Evolutionary conservation across 768 basidiomycete species (phyloP), one percentile per base, ranked within the genome.

Genomic region (Phaffia australis): DNA sequence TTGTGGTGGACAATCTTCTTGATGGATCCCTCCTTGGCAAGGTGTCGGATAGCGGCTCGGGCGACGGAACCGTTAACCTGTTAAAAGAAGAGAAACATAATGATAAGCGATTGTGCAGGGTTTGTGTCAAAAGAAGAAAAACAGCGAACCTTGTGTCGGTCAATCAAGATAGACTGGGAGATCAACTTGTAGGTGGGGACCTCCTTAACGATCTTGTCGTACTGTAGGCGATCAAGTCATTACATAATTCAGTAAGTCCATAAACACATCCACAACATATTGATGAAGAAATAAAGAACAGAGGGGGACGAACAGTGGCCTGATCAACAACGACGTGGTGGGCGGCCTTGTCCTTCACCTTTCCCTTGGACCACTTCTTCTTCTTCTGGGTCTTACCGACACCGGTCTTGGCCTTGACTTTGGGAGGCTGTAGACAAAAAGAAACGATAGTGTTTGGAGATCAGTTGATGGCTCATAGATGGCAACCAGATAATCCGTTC

Each of bases 311-410:
- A 42, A 42, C 35, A 73, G 87, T 88, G 64, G 85, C 72, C 82
- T 97, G 94, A 83, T 98, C 94, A 75, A 94, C 85, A 72, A 85
- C 81, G 79, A 97, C 92, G 73, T 89, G 83, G 84, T 98, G 93
- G 76, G 89, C 86, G 75, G 94, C 90, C 63, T 98, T 99, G 82
- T 99, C 95, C 87, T 99, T 99, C 79, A 99, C 95, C 81, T 98
- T 98, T 78, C 95, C 95, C 84, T 98, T 98, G 73, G 90, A 95
- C 93, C 93, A 97, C 84, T 98, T 98, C 89, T 98, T 98, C 85
- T 98, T 98, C 84, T 97, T 97, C 70, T 88, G 89, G 75, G 87
- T 80, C 78, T 91, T 91, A 76, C 88, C 87, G 71, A 87, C 86
- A 29, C 70, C 72, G 71, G 83, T 59, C 56, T 63, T 63, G 56